phyloP scores from a whole-genome alignment of 2,329 filamentous ascomycete species.

The Xylariomycetidae sp. region DNA sequence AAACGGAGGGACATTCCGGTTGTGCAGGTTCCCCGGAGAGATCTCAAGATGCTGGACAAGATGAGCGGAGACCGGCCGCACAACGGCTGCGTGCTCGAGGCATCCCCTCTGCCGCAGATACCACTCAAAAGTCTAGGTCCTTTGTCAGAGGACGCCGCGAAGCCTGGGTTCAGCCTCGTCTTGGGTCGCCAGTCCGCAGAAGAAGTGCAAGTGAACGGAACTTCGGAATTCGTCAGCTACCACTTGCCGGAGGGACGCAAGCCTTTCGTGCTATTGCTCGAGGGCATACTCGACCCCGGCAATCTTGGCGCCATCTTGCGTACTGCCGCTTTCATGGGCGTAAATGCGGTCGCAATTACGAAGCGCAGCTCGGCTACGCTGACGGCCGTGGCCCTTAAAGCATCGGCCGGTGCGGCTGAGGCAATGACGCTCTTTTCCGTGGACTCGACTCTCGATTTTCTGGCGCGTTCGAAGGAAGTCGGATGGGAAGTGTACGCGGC shows the following conservation, averaged over 20 bases:
- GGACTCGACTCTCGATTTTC: constrained; percentile 60
- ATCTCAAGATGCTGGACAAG: constrained; percentile 69
- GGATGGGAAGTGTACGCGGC: constrained; percentile 86
- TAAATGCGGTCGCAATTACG: constrained; percentile 75
- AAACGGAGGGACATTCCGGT: constrained; percentile 45
- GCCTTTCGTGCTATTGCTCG: constrained; percentile 67
- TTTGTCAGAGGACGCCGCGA: constrained; percentile 37
- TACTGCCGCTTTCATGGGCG: constrained; percentile 84
- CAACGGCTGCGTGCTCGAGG: constrained; percentile 84
- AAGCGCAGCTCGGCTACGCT: constrained; percentile 67
- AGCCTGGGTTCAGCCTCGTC: constrained; percentile 50
- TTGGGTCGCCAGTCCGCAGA: constrained; percentile 67
- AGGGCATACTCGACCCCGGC: constrained; percentile 76
- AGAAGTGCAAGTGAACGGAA: constrained; percentile 68
- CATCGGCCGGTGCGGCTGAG: constrained; percentile 83
- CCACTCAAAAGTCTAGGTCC: constrained; percentile 56
- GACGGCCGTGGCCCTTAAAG: constrained; percentile 74
- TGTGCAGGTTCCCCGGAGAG: constrained; percentile 49
- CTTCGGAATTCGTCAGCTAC: constrained; percentile 40
- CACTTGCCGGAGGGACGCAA: constrained; percentile 39
- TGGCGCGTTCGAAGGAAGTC: constrained; percentile 57
- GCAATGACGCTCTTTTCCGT: constrained; percentile 68
- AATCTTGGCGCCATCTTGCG: constrained; percentile 89
- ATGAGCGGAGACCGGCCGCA: constrained; percentile 79
- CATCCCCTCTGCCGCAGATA: constrained; percentile 70